Evolutionary conservation across 2,329 filamentous ascomycete genomes (phyloP).

Genomic region (Coniochaeta pulveracea): DNA sequence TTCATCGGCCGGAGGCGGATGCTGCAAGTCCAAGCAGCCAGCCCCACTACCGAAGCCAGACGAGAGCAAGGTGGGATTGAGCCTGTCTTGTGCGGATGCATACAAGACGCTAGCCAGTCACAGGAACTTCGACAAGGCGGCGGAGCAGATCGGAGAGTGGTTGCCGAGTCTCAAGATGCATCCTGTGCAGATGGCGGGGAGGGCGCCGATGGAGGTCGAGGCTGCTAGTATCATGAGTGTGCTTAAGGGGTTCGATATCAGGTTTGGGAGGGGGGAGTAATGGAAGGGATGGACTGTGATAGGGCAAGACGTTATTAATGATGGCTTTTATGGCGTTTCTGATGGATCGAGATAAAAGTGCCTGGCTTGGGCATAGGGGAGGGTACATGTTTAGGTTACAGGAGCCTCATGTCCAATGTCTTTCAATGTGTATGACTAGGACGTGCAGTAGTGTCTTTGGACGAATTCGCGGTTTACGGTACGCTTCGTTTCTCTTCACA

Average conservation of each 20-base stretch:
- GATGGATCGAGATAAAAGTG: too few species aligned
- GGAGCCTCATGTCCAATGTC: too few species aligned
- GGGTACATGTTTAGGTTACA: too few species aligned
- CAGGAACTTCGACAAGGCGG: slow-evolving; percentile 62
- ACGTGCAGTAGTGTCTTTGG: too few species aligned
- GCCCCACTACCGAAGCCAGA: slow-evolving; percentile 9
- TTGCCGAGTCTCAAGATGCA: slow-evolving; percentile 59
- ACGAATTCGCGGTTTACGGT: too few species aligned
- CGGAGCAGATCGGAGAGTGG: slow-evolving; percentile 65
- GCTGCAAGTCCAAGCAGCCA: slow-evolving; percentile 42
- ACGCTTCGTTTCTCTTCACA: too few species aligned
- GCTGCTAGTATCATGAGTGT: slow-evolving; percentile 78
- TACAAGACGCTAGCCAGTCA: slow-evolving; percentile 72
- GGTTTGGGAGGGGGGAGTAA: slow-evolving; percentile 44
- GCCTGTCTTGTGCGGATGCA: slow-evolving; percentile 63
- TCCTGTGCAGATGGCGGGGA: slow-evolving; percentile 23
- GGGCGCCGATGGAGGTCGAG: slow-evolving; percentile 61
- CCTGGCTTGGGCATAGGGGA: too few species aligned
- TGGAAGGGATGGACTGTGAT: slow-evolving; percentile 1
- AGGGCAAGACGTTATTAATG: too few species aligned
- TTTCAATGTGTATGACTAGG: too few species aligned
- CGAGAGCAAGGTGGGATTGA: slow-evolving; percentile 31
- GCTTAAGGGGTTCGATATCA: slow-evolving; percentile 68
- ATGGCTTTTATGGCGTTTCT: too few species aligned
- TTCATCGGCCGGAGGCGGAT: slow-evolving; percentile 46